Percentiles rank a stretch among this genome's conserved stretches.
Evolutionary conservation across 192 early-diverging fungal species (phyloP).

Genomic region (Phycomyces nitens): DNA sequence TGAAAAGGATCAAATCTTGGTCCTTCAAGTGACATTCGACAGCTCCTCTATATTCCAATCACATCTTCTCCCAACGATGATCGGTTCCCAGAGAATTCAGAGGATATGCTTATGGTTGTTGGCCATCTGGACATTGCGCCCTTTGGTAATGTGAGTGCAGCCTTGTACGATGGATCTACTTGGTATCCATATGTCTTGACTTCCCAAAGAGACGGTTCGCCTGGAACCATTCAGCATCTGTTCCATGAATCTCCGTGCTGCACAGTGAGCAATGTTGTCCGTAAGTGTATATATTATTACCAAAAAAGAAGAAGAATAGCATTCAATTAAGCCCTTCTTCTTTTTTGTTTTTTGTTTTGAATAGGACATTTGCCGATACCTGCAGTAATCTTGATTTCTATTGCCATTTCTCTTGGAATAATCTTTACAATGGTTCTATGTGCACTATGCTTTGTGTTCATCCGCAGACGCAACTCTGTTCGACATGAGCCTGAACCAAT

Average conservation of each 20-base stretch:
- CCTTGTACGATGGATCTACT: conserved; percentile 44
- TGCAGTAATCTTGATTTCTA: conserved; percentile 65
- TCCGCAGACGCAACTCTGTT: conserved; percentile 14
- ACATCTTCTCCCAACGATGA: conserved; percentile 5
- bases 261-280: conserved; percentile 2
- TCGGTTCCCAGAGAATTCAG: conserved; percentile 9
- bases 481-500: conserved; percentile 16
- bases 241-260: conserved; percentile 14
- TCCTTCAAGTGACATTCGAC: conserved; percentile 2
- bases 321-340: no score
- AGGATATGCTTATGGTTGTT: conserved; percentile 38
- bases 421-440: conserved; percentile 59
- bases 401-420: conserved; percentile 63
- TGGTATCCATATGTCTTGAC: conserved; percentile 44
- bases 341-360: conserved; percentile 1
- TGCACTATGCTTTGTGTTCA: conserved; percentile 49
- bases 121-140: conserved; percentile 37
- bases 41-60: conserved; percentile 17
- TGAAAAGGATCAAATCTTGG: conserved; percentile 10
- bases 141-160: conserved; percentile 40
- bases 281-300: conserved; percentile 21
- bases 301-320: no score
- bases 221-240: conserved; percentile 21
- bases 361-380: conserved; percentile 45
- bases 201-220: conserved; percentile 24